Evolutionary conservation across 345 rosid species (phyloP), one percentile per base, ranked within the genome.

Genomic region (Carallia pectinifolia): DNA sequence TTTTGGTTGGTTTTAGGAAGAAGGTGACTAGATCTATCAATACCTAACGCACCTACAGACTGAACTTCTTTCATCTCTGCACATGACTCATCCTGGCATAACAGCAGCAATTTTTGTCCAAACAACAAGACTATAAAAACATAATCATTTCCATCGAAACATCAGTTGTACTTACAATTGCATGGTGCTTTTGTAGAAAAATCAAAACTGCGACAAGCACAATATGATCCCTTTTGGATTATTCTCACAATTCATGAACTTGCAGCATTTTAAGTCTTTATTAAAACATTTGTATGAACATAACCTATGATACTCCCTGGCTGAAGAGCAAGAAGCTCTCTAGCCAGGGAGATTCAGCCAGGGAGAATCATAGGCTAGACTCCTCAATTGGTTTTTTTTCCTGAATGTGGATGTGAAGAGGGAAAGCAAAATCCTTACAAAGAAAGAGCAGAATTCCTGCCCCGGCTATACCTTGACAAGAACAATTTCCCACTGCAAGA

Each of bases 401-500:
- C 75, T 64, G 70, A 58, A 59, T 44, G 31, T 18, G 36, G 31
- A 23, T 29, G 30, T 48, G 10, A 18, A 17, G 37, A 60, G 18
- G 40, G 17, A 53, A 39, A 9, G 10, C n/a, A 33, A 55, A 36
- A 37, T 61, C 56, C 69, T 80, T 23, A 64, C 47, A 65, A 38
- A 68, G 76, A 75, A 30, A 77, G 70, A 65, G 36, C 62, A 30
- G 66, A 62, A 53, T 56, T 62, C 23, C 77, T 76, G 62, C 52
- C 73, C 53, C 76, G 65, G 76, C 62, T 15, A 10, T 61, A 23
- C 38, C 74, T 79, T 44, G 81, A 74, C 52, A 78, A 66, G 54
- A 83, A 76, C 79, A 81, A 79, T 77, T 84, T 84, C 4, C 90
- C 96, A 62, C 77, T 80, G 75, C 78, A 86, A 6, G 97, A 92